Conservation (phyloP, 1,284 basidiomycete genomes). For the Gomphus bonarii region DNA sequence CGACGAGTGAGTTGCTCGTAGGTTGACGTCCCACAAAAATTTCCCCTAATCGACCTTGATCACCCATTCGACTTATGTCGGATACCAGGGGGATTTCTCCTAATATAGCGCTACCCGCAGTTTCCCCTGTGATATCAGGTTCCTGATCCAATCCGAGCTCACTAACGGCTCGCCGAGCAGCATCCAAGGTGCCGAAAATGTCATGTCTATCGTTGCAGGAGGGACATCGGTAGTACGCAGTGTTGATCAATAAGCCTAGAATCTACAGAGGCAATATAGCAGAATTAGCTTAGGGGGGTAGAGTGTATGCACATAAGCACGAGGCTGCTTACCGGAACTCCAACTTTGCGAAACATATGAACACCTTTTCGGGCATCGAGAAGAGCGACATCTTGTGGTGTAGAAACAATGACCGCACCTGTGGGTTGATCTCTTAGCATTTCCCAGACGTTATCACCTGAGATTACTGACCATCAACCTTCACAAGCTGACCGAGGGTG, state of each 20-base stretch:
- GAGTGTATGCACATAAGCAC: neutral
- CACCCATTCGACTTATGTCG: slow-evolving; percentile 67
- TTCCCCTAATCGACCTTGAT: slow-evolving; percentile 57
- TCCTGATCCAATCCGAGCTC: slow-evolving; percentile 44
- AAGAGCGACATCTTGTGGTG: slow-evolving; percentile 92
- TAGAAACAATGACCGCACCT: slow-evolving; percentile 90
- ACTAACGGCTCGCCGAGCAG: slow-evolving; percentile 56
- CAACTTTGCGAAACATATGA: slow-evolving; percentile 86
- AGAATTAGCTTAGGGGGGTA: neutral
- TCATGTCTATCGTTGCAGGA: slow-evolving; percentile 63
- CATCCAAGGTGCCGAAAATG: slow-evolving; percentile 68
- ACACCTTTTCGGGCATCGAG: slow-evolving; percentile 91
- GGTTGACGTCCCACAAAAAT: slow-evolving; percentile 22
- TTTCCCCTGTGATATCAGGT: slow-evolving; percentile 25
- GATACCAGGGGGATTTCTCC: slow-evolving; percentile 82
- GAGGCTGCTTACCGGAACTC: slow-evolving; percentile 60
- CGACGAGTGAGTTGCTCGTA: slow-evolving; percentile 23
- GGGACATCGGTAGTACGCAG: slow-evolving; percentile 82
- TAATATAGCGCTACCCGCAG: slow-evolving; percentile 38
- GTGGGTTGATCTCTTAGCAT: neutral
- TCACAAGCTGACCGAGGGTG: slow-evolving; percentile 84
- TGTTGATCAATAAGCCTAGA: slow-evolving; percentile 83
- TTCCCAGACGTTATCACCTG: neutral
- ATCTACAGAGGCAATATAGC: slow-evolving; percentile 46
- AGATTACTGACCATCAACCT: slow-evolving; percentile 60